Percentiles rank a stretch among this genome's conserved stretches.
These are phyloP conservation scores for Tympanopsis confertula DNA, from an alignment of 2,329 filamentous ascomycete genomes.

Conservation along the genomic window DNA sequence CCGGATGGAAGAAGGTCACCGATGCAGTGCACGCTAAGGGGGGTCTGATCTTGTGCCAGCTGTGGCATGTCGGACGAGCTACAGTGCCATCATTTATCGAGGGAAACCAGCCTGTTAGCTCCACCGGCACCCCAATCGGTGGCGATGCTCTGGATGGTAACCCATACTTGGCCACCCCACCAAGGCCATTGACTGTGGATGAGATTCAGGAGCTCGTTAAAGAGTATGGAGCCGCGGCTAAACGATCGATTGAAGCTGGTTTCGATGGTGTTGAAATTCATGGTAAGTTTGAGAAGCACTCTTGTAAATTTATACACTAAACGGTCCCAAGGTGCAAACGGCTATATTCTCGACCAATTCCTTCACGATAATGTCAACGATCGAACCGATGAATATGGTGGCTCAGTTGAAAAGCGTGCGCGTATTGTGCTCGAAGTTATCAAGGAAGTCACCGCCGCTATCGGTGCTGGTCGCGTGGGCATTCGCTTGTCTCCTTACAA, in stretches of 20 bases:
- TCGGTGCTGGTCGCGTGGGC: conserved; percentile 32
- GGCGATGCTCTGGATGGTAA: neutral
- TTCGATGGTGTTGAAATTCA: conserved; percentile 4
- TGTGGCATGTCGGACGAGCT: conserved; percentile 49
- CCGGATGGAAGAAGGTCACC: conserved; percentile 47
- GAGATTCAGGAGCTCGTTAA: conserved; percentile 8
- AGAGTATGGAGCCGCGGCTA: neutral
- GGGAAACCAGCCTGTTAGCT: neutral
- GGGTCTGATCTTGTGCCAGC: conserved; percentile 46
- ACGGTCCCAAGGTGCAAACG: conserved; percentile 29
- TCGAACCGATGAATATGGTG: conserved; percentile 40
- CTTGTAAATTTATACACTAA: too few species aligned
- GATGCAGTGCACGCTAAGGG: conserved; percentile 52
- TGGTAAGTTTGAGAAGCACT: too few species aligned
- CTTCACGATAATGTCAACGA: conserved; percentile 39
- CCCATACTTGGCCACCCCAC: too few species aligned
- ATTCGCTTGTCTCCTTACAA: conserved; percentile 30
- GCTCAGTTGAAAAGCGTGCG: conserved; percentile 39
- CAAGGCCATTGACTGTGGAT: too few species aligned
- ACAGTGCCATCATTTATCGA: conserved; percentile 15
- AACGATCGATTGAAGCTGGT: neutral
- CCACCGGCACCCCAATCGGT: neutral
- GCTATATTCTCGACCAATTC: conserved; percentile 43
- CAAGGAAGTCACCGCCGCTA: conserved; percentile 33
- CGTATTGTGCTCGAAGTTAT: conserved; percentile 38